Evolutionary conservation across 1,139 yeast species (phyloP).

Genomic region (Taphrina populina): DNA sequence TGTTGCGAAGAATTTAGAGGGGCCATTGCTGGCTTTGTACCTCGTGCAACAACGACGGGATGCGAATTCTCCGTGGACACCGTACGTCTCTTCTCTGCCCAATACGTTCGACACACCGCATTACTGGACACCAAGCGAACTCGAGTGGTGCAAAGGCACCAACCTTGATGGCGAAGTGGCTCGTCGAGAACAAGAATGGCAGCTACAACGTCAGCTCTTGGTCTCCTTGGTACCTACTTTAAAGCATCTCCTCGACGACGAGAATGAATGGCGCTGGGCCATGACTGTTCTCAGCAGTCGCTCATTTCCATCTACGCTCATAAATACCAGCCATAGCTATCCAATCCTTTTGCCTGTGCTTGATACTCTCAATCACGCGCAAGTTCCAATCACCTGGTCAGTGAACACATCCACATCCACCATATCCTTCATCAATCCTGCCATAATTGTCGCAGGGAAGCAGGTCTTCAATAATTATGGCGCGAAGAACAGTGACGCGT

Average conservation of each 20-base stretch:
- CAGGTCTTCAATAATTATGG: slow-evolving; percentile 83
- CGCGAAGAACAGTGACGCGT: slow-evolving; percentile 77
- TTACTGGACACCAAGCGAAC: slow-evolving; percentile 59
- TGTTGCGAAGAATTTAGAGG: not conserved
- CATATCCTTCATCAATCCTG: slow-evolving; percentile 38
- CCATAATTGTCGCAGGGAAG: slow-evolving; percentile 45
- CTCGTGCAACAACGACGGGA: slow-evolving; percentile 2
- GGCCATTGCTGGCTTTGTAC: slow-evolving; percentile 16
- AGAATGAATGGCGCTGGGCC: slow-evolving; percentile 67
- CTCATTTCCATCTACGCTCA: slow-evolving; percentile 65
- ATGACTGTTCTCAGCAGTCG: slow-evolving; percentile 68
- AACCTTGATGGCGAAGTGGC: slow-evolving; percentile 47
- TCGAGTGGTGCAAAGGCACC: slow-evolving; percentile 59
- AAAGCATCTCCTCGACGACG: slow-evolving; percentile 33
- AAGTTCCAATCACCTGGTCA: slow-evolving; percentile 66
- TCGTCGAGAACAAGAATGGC: slow-evolving; percentile 45
- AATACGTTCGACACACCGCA: slow-evolving; percentile 58
- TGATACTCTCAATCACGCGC: slow-evolving; percentile 73
- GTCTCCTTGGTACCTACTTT: not conserved
- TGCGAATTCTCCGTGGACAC: slow-evolving; percentile 41
- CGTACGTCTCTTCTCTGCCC: slow-evolving; percentile 66
- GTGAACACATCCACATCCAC: slow-evolving; percentile 32
- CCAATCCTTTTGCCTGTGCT: slow-evolving; percentile 75
- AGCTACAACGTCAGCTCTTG: slow-evolving; percentile 27
- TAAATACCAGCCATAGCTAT: slow-evolving; percentile 50